phyloP scores from a whole-genome alignment of 2,329 filamentous ascomycete species.

The Alternaria solani region DNA sequence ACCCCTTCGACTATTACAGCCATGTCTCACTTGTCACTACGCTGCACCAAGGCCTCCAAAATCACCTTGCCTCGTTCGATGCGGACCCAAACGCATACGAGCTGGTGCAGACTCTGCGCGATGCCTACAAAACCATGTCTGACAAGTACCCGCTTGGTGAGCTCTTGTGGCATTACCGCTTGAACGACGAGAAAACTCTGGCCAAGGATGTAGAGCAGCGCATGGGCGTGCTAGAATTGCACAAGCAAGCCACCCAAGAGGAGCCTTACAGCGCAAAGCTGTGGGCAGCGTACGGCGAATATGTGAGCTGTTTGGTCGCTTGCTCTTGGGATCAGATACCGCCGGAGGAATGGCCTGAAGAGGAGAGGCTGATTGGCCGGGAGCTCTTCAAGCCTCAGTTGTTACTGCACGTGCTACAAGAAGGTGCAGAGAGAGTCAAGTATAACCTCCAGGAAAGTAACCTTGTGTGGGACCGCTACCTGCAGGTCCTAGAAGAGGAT shows the following conservation, averaged over 20 bases:
- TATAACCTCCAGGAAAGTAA: conserved; percentile 81
- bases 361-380: conserved; percentile 73
- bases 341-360: conserved; percentile 62
- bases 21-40: conserved; percentile 59
- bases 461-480: conserved; percentile 79
- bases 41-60: conserved; percentile 58
- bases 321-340: conserved; percentile 66
- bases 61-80: conserved; percentile 47
- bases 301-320: conserved; percentile 74
- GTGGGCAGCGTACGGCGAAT: conserved; percentile 82
- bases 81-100: conserved; percentile 54
- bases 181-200: conserved; percentile 73
- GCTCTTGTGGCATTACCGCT: conserved; percentile 78
- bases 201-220: conserved; percentile 70
- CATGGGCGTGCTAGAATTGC: conserved; percentile 74
- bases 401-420: conserved; percentile 73
- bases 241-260: conserved; percentile 72
- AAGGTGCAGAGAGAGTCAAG: conserved; percentile 74
- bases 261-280: conserved; percentile 77
- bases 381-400: conserved; percentile 75
- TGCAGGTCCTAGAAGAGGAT: conserved; percentile 74
- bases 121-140: conserved; percentile 66
- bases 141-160: conserved; percentile 75
- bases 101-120: conserved; percentile 55
- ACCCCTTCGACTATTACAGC: conserved; percentile 60